Evolutionary conservation across 2,329 filamentous ascomycete genomes (phyloP).

Genomic region (Monilinia vaccinii-corymbosi): DNA sequence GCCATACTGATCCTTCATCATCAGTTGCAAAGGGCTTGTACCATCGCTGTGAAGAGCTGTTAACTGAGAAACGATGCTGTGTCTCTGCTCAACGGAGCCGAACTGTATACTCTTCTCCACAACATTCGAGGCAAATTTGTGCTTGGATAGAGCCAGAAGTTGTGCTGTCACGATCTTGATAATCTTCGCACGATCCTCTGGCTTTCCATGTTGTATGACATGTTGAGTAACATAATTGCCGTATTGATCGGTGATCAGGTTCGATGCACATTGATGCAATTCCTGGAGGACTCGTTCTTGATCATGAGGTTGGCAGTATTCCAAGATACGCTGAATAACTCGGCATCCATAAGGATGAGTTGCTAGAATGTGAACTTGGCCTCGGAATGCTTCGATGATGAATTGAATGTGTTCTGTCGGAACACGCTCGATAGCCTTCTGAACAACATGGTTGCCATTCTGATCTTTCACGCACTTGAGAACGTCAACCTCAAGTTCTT

Average conservation of each 20-base stretch:
- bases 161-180: slow-evolving; percentile 64
- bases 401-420: slow-evolving; percentile 73
- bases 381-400: slow-evolving; percentile 71
- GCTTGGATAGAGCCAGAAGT: slow-evolving; percentile 71
- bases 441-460: slow-evolving; percentile 94
- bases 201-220: slow-evolving; percentile 69
- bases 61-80: slow-evolving; percentile 56
- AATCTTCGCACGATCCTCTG: slow-evolving; percentile 63
- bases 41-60: slow-evolving; percentile 53
- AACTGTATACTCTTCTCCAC: slow-evolving; percentile 84
- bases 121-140: slow-evolving; percentile 96
- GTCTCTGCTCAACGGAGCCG: slow-evolving; percentile 60
- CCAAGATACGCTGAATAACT: slow-evolving; percentile 85
- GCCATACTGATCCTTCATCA: slow-evolving; percentile 86
- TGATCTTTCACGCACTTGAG: slow-evolving; percentile 72
- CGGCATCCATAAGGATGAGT: slow-evolving; percentile 82
- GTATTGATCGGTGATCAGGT: slow-evolving; percentile 76
- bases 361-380: slow-evolving; percentile 64
- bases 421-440: slow-evolving; percentile 80
- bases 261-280: slow-evolving; percentile 61
- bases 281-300: slow-evolving; percentile 67
- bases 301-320: slow-evolving; percentile 66
- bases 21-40: slow-evolving; percentile 57
- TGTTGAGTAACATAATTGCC: slow-evolving; percentile 97
- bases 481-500: slow-evolving; percentile 71